Percentiles rank a stretch among this genome's conserved stretches.
These are phyloP conservation scores for Nymphaea colorata DNA, from an alignment of 164 flowering plant species.

Conservation along the genomic window DNA sequence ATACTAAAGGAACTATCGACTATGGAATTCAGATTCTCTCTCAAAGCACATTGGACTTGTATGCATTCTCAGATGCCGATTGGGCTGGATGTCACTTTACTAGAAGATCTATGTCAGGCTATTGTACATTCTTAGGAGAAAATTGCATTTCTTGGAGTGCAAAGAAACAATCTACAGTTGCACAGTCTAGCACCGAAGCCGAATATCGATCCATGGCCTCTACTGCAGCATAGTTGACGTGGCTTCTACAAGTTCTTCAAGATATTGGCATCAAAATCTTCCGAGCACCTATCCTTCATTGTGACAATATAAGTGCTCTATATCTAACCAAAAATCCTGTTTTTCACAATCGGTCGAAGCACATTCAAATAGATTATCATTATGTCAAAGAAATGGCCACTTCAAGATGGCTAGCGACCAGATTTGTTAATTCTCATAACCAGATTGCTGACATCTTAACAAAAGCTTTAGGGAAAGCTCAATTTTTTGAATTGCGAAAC, in stretches of 20 bases:
- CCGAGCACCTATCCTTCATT: neutral
- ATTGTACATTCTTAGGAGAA: neutral
- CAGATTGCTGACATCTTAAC: constrained; percentile 3
- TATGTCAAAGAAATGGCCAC: neutral
- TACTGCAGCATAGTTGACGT: neutral
- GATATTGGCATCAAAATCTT: neutral
- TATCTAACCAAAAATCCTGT: neutral
- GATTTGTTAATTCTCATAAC: too few relatives aligned
- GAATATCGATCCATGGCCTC: neutral
- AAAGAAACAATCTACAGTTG: too few relatives aligned
- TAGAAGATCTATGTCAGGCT: neutral
- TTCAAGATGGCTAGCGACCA: neutral
- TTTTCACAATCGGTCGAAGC: neutral
- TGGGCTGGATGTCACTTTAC: neutral
- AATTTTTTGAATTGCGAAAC: too few relatives aligned
- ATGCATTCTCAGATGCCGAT: neutral
- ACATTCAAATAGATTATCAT: neutral
- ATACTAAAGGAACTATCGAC: neutral
- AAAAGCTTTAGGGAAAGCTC: neutral
- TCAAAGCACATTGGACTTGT: neutral
- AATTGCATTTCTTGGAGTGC: neutral
- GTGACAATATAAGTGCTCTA: neutral
- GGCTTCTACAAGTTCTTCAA: neutral
- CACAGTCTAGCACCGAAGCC: neutral
- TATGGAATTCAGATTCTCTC: neutral